Percentiles rank a stretch among this genome's conserved stretches.
Evolutionary conservation across 805 yeast species (phyloP).

Genomic region (Yamadazyma paraphyllophila): DNA sequence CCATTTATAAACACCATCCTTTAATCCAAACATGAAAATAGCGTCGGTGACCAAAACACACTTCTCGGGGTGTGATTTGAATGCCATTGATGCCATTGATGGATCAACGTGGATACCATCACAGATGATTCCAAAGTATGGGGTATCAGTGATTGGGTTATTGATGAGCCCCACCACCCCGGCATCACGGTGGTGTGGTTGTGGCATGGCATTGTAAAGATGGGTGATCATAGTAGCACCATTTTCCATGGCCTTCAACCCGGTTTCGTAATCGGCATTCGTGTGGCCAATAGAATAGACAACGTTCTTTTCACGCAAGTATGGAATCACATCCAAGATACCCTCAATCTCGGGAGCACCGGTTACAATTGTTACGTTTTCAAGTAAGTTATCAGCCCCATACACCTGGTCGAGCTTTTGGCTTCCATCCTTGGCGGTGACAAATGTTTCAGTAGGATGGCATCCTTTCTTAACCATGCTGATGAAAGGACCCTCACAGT

Average conservation of each 20-base stretch:
- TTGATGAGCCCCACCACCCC: slow-evolving; percentile 52
- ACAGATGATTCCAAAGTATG: slow-evolving; percentile 53
- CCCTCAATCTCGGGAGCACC: slow-evolving; percentile 55
- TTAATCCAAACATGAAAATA: slow-evolving; percentile 54
- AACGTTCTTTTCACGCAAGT: slow-evolving; percentile 29
- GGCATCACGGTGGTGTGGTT: slow-evolving; percentile 57
- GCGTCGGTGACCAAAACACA: slow-evolving; percentile 60
- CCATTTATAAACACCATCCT: slow-evolving; percentile 58
- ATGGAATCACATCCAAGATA: slow-evolving; percentile 41
- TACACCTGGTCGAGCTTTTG: slow-evolving; percentile 32
- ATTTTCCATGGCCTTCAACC: slow-evolving; percentile 42
- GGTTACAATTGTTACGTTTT: slow-evolving; percentile 43
- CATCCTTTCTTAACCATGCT: slow-evolving; percentile 49
- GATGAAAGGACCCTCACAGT: slow-evolving; percentile 59
- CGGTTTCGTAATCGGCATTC: slow-evolving; percentile 37
- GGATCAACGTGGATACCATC: slow-evolving; percentile 64
- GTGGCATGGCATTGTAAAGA: slow-evolving; percentile 62
- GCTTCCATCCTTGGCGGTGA: slow-evolving; percentile 32
- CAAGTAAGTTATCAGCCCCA: slow-evolving; percentile 32
- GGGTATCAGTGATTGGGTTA: slow-evolving; percentile 30
- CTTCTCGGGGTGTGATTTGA: slow-evolving; percentile 50
- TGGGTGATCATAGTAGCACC: slow-evolving; percentile 64
- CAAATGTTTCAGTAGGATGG: slow-evolving; percentile 47
- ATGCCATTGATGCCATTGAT: slow-evolving; percentile 49
- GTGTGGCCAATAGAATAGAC: slow-evolving; percentile 50